Evolutionary conservation across 345 rosid genomes (phyloP), one percentile per base, ranked within the genome.

Genomic region (Orychophragmus violaceus): DNA sequence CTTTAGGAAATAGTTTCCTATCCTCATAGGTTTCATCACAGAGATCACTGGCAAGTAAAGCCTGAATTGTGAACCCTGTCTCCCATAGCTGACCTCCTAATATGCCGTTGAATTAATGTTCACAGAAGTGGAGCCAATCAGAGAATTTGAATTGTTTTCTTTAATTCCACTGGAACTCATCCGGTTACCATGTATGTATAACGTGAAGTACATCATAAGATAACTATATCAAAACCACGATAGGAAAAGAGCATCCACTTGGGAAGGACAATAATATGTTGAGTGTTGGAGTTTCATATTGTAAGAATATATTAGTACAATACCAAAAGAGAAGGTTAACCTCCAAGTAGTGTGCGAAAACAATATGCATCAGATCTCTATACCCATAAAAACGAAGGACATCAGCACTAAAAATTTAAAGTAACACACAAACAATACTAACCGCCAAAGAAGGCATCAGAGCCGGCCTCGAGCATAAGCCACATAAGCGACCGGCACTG

Each of bases 301-400:
- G 17, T 21, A 30, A 25, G 24, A 36, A 51, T n/a, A 27, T 50
- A 60, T 13, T 28, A 41, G 42, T 52, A 52, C 27, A 23, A 55
- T 32, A 32, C 19, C 7, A 2, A 71, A 16, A 8, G 24, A 35
- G 41, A 35, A 71, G 41, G 19, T 55, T 87, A 62, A 91, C 90
- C 79, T 88, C 90, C 78, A 87, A 79, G 81, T 91, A 91, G 82
- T 91, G 97, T 66, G 88, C 96, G 30, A 91, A 85, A 67, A 91
- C 97, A 70, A 91, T 85, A 69, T 91, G 91, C 78, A 86, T 90
- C n/a, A 91, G 76, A 60, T 79, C 74, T 84, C 97, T 91, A 94
- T 69, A 78, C 35, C 19, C 62, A 62, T 12, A 30, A 33, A 52
- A 70, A 24, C 24, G 18, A 24, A 44, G 33, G 56, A 35, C 30